A percentile compares a stretch with the other conserved stretches of the same genome.
These are phyloP conservation scores for Pichia membranifaciens DNA, from an alignment of 805 yeast species.

Conservation along the genomic window DNA sequence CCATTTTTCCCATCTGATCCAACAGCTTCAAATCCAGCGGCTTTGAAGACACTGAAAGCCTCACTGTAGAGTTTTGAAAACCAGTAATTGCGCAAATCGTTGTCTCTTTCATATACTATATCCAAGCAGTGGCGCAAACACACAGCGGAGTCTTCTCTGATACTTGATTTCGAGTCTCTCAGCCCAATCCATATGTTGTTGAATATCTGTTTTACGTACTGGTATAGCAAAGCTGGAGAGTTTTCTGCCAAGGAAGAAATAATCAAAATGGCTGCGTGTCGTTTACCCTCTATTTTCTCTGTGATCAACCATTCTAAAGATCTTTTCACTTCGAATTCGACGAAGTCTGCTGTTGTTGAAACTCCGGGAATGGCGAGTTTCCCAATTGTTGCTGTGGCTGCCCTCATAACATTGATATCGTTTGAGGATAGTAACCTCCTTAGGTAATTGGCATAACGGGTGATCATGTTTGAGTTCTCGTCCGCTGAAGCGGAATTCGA, in stretches of 20 bases:
- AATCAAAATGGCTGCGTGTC: conserved; percentile 86
- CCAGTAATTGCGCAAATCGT: conserved; percentile 66
- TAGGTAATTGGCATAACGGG: conserved; percentile 85
- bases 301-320: conserved; percentile 87
- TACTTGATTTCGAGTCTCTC: conserved; percentile 66
- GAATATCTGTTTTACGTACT: conserved; percentile 70
- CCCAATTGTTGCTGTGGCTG: conserved; percentile 84
- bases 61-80: conserved; percentile 48
- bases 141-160: conserved; percentile 79
- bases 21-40: conserved; percentile 12
- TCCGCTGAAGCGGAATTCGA: conserved; percentile 32
- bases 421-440: conserved; percentile 73
- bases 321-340: conserved; percentile 83
- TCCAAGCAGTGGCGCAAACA: conserved; percentile 72
- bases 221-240: conserved; percentile 77
- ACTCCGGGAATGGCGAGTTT: conserved; percentile 87
- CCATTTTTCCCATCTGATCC: background rate
- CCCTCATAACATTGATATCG: conserved; percentile 77
- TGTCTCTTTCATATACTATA: conserved; percentile 75
- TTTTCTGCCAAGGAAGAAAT: conserved; percentile 79
- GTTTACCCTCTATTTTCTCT: conserved; percentile 79
- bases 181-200: conserved; percentile 85
- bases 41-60: conserved; percentile 27
- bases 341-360: conserved; percentile 83
- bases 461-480: conserved; percentile 81